phyloP scores from a whole-genome alignment of 192 early-diverging fungal species.

The Podila minutissima region DNA sequence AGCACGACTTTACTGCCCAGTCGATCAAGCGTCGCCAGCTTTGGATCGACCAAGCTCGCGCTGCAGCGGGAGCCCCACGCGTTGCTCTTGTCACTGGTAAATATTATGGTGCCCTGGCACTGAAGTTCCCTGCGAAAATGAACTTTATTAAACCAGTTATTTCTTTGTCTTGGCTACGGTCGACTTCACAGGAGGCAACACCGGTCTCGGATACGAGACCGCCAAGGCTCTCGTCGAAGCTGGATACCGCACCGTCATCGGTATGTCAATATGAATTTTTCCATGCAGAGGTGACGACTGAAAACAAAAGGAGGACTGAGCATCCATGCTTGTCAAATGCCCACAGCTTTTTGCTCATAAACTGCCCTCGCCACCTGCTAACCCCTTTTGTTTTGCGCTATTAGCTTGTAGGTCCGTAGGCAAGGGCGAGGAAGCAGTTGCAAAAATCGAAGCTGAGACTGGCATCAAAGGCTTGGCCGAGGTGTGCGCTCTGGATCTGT shows the following conservation, averaged over 20 bases:
- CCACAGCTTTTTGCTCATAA: too few species aligned
- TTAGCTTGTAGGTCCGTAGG: conserved; percentile 37
- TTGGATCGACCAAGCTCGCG: conserved; percentile 36
- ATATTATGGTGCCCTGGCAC: neutral
- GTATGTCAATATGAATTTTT: conserved; percentile 4
- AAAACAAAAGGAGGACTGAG: too few species aligned
- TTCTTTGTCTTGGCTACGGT: neutral
- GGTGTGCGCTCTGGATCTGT: conserved; percentile 53
- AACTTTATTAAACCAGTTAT: neutral
- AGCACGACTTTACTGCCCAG: conserved; percentile 22
- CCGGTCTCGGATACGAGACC: conserved; percentile 68
- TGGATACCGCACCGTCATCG: conserved; percentile 60
- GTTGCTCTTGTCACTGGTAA: conserved; percentile 43
- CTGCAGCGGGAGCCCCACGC: conserved; percentile 8
- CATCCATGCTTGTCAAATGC: too few species aligned
- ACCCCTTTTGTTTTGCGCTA: neutral
- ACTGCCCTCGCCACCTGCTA: neutral
- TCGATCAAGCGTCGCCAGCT: conserved; percentile 19
- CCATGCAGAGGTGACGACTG: neutral
- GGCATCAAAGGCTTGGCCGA: conserved; percentile 13
- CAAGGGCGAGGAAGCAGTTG: conserved; percentile 30
- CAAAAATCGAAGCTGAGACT: conserved; percentile 42
- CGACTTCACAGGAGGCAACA: conserved; percentile 59
- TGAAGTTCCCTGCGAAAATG: neutral
- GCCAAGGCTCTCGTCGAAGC: conserved; percentile 65